These are phyloP conservation scores for Botryotinia calthae DNA, from an alignment of 2,329 filamentous ascomycete species.

Conservation along the genomic window DNA sequence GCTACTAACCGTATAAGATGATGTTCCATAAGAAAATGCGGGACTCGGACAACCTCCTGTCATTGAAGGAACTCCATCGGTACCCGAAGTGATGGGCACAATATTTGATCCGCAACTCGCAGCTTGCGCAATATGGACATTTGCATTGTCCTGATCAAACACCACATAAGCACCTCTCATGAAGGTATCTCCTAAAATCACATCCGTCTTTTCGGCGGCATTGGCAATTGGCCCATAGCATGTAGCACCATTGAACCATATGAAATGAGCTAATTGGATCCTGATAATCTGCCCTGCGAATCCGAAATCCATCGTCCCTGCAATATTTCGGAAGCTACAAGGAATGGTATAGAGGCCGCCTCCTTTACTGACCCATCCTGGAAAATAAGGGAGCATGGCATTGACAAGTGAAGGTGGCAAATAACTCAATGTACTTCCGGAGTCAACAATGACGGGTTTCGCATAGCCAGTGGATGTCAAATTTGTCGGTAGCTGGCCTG, in stretches of 20 bases:
- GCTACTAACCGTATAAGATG: not conserved
- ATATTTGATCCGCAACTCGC: slow-evolving; percentile 27
- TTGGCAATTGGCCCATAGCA: slow-evolving; percentile 18
- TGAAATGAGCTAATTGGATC: slow-evolving; percentile 25
- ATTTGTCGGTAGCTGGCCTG: not conserved
- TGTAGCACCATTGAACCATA: slow-evolving; percentile 23
- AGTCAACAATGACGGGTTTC: slow-evolving; percentile 26
- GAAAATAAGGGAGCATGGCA: slow-evolving; percentile 24
- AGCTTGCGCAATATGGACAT: slow-evolving; percentile 25
- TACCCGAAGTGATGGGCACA: slow-evolving; percentile 23
- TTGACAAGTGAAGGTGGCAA: slow-evolving; percentile 23
- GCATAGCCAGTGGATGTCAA: slow-evolving; percentile 1
- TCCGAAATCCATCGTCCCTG: slow-evolving; percentile 26
- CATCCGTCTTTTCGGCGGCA: slow-evolving; percentile 16
- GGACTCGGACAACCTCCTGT: slow-evolving; percentile 22
- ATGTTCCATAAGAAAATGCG: slow-evolving; percentile 1
- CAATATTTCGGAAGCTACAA: slow-evolving; percentile 13
- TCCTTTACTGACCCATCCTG: slow-evolving; percentile 21
- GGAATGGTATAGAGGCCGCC: slow-evolving; percentile 24
- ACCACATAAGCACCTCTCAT: slow-evolving; percentile 27
- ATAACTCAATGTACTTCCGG: slow-evolving; percentile 24
- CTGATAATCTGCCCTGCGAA: slow-evolving; percentile 25
- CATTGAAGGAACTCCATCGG: slow-evolving; percentile 26
- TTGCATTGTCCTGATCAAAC: slow-evolving; percentile 29
- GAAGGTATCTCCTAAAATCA: slow-evolving; percentile 23